A percentile compares a stretch with the other conserved stretches of the same genome.
These are phyloP conservation scores for Zostera marina DNA, from an alignment of 116 monocot species.

Conservation along the genomic window DNA sequence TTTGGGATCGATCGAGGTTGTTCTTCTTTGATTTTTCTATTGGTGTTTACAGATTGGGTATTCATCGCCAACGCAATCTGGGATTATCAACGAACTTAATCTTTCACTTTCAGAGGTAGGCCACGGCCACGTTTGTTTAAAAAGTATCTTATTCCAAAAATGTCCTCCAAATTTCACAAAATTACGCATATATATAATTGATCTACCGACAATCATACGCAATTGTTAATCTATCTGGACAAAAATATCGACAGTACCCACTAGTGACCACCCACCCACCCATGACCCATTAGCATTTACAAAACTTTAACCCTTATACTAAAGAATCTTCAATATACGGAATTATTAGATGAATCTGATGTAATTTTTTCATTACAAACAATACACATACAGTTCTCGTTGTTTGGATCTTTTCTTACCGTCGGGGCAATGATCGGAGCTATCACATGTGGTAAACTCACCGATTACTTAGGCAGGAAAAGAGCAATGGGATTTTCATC, in stretches of 20 bases:
- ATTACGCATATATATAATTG: too few species aligned
- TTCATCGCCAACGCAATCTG: conserved; percentile 43
- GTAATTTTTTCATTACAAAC: neutral
- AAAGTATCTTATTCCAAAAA: too few species aligned
- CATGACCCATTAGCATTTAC: too few species aligned
- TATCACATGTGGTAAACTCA: conserved; percentile 29
- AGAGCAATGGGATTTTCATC: conserved; percentile 51
- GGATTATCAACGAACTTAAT: conserved; percentile 31
- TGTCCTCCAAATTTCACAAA: too few species aligned
- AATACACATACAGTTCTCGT: conserved; percentile 36
- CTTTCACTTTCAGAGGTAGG: conserved; percentile 44
- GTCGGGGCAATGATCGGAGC: conserved; percentile 66
- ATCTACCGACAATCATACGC: too few species aligned
- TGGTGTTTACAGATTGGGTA: conserved; percentile 35
- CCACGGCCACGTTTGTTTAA: too few species aligned
- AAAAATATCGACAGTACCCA: too few species aligned
- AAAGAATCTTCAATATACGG: too few species aligned
- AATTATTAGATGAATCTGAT: neutral
- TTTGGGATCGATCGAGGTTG: too few species aligned
- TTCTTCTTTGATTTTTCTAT: neutral
- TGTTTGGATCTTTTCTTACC: conserved; percentile 53
- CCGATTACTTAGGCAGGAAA: conserved; percentile 49
- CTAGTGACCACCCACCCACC: too few species aligned
- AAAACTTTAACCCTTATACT: too few species aligned
- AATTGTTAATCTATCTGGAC: too few species aligned